phyloP scores from a whole-genome alignment of 371 early-diverging fungal species.

The Saksenaea vasiformis region DNA sequence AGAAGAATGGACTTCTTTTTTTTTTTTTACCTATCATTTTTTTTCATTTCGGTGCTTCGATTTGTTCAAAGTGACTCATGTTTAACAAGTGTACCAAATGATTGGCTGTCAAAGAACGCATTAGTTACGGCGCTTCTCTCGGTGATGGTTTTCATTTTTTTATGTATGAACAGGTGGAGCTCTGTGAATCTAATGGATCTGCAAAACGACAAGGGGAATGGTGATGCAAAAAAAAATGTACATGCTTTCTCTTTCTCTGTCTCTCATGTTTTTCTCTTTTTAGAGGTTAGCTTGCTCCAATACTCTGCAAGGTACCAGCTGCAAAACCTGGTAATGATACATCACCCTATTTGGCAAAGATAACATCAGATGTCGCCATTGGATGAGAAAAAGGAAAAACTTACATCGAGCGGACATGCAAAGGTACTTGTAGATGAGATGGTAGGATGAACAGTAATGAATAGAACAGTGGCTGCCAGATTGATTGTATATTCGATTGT shows the following conservation, averaged over 20 bases:
- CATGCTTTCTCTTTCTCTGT: background rate
- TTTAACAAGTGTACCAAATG: background rate
- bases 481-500: constrained; percentile 36
- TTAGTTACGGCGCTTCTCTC: background rate
- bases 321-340: constrained; percentile 2
- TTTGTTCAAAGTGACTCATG: constrained; percentile 13
- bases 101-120: background rate
- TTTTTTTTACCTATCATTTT: background rate
- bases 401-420: constrained; percentile 45
- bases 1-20: background rate
- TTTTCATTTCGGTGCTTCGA: constrained; percentile 3
- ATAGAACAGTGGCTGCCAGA: constrained; percentile 35
- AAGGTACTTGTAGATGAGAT: constrained; percentile 34
- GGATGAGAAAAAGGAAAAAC: constrained; percentile 7
- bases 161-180: background rate
- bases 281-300: background rate
- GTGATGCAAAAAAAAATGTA: background rate
- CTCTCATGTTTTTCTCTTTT: background rate
- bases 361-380: background rate
- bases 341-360: background rate
- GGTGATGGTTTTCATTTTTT: background rate
- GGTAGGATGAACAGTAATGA: constrained; percentile 40
- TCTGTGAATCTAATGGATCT: background rate
- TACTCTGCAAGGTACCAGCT: background rate
- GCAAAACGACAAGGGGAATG: background rate